phyloP scores from a whole-genome alignment of 257 asterid species.

The Capsicum rhomboideum region DNA sequence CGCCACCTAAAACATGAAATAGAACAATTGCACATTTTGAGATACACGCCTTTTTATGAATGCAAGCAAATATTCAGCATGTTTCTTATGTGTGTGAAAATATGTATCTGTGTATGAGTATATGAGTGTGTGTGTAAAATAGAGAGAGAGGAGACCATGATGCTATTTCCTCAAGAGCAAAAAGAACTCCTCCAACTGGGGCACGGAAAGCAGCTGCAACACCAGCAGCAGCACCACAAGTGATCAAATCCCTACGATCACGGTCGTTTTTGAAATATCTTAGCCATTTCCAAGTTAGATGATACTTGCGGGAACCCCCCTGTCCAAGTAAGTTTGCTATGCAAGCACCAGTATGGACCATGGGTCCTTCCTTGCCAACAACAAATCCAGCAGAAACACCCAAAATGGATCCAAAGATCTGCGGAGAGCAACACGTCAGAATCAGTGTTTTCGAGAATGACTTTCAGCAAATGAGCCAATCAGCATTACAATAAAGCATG shows the following conservation, averaged over 20 bases:
- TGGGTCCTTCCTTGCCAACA: slow-evolving; percentile 99
- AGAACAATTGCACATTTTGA: slow-evolving; percentile 2
- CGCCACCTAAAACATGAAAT: slow-evolving; percentile 74
- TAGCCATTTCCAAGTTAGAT: slow-evolving; percentile 90
- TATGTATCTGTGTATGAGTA: not conserved
- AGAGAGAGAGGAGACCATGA: slow-evolving; percentile 55
- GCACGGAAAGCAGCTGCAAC: slow-evolving; percentile 99
- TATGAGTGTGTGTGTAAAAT: not conserved
- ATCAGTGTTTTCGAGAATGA: not conserved
- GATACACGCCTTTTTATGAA: not conserved
- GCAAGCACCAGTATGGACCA: slow-evolving; percentile 99
- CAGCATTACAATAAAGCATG: not conserved
- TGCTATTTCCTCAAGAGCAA: slow-evolving; percentile 99
- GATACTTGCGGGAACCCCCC: slow-evolving; percentile 96
- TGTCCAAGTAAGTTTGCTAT: slow-evolving; percentile 96
- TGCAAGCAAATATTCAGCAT: not conserved
- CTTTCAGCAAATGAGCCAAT: not conserved
- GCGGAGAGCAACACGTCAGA: slow-evolving; percentile 2
- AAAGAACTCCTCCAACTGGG: slow-evolving; percentile 99
- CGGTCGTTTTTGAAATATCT: slow-evolving; percentile 87
- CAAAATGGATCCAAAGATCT: slow-evolving; percentile 91
- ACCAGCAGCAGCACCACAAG: slow-evolving; percentile 99
- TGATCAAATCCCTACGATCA: slow-evolving; percentile 93
- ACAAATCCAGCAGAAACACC: slow-evolving; percentile 99
- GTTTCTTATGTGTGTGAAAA: not conserved